Conservation (phyloP, 2,329 filamentous ascomycete genomes). For the Dactylonectria macrodidyma region DNA sequence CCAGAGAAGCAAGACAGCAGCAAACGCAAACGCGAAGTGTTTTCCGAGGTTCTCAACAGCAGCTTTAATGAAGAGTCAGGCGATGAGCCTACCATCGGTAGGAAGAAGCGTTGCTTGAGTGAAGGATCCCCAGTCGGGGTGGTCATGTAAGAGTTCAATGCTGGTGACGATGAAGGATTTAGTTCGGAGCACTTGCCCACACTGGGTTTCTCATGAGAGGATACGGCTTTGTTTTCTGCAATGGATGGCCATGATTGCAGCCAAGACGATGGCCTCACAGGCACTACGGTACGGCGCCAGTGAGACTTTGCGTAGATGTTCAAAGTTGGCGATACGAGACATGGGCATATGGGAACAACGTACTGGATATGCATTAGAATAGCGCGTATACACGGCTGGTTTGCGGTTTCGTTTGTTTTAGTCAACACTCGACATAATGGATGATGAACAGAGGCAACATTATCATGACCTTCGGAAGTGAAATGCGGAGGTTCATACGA, state of each 20-base stretch:
- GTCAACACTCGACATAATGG: slow-evolving; percentile 15
- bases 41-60: slow-evolving; percentile 56
- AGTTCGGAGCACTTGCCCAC: slow-evolving; percentile 18
- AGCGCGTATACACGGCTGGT: slow-evolving; percentile 22
- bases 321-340: slow-evolving; percentile 12
- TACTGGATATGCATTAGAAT: slow-evolving; percentile 8
- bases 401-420: slow-evolving; percentile 10
- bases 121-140: slow-evolving; percentile 50
- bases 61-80: slow-evolving; percentile 58
- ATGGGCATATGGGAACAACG: slow-evolving; percentile 11
- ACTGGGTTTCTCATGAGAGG: slow-evolving; percentile 15
- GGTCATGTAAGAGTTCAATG: slow-evolving; percentile 44
- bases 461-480: slow-evolving; percentile 25
- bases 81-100: slow-evolving; percentile 49
- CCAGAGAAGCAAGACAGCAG: slow-evolving; percentile 50
- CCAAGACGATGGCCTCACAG: slow-evolving; percentile 27
- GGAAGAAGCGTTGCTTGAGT: slow-evolving; percentile 53
- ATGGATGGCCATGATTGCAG: slow-evolving; percentile 17
- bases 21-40: slow-evolving; percentile 55
- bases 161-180: neutral
- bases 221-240: slow-evolving; percentile 31
- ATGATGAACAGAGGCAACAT: slow-evolving; percentile 26
- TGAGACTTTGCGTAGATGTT: slow-evolving; percentile 8
- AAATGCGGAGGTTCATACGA: slow-evolving; percentile 31
- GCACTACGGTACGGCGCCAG: slow-evolving; percentile 17